These are phyloP conservation scores for Saprolegnia parasitica DNA, from an alignment of 352 stramenopile species.

Conservation along the genomic window DNA sequence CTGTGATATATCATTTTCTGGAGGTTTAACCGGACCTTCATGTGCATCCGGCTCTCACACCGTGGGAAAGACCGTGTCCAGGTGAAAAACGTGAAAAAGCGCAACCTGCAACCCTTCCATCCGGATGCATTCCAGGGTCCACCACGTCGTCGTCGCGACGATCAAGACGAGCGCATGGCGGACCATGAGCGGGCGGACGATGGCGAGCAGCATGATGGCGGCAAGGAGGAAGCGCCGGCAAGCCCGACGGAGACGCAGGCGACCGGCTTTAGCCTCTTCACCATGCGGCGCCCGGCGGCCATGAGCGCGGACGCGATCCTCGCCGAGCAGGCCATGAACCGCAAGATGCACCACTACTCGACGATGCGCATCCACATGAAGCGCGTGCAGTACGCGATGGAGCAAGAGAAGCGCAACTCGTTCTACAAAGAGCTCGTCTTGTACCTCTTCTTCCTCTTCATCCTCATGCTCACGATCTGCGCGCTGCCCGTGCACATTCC, in stretches of 20 bases:
- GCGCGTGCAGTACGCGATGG: conserved; percentile 67
- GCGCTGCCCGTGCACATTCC: conserved; percentile 67
- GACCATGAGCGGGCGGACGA: neutral
- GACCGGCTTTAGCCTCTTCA: neutral
- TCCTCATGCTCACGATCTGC: conserved; percentile 58
- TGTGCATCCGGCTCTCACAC: neutral
- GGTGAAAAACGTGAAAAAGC: neutral
- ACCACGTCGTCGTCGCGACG: neutral
- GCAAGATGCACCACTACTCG: conserved; percentile 60
- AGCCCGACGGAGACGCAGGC: neutral
- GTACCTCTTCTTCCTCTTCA: conserved; percentile 61
- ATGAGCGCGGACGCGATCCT: conserved; percentile 11
- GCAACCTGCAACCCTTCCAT: neutral
- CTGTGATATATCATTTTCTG: neutral
- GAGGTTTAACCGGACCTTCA: neutral
- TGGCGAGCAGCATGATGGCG: neutral
- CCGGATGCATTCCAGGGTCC: neutral
- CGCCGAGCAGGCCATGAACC: neutral
- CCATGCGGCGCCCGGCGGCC: neutral
- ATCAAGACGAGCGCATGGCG: neutral
- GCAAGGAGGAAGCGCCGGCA: neutral
- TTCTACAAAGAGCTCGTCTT: conserved; percentile 76
- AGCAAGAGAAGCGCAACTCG: conserved; percentile 79
- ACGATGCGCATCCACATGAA: conserved; percentile 85
- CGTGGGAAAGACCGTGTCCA: neutral